phyloP scores from a whole-genome alignment of 2,329 filamentous ascomycete genomes.

The Penicillium sp. region DNA sequence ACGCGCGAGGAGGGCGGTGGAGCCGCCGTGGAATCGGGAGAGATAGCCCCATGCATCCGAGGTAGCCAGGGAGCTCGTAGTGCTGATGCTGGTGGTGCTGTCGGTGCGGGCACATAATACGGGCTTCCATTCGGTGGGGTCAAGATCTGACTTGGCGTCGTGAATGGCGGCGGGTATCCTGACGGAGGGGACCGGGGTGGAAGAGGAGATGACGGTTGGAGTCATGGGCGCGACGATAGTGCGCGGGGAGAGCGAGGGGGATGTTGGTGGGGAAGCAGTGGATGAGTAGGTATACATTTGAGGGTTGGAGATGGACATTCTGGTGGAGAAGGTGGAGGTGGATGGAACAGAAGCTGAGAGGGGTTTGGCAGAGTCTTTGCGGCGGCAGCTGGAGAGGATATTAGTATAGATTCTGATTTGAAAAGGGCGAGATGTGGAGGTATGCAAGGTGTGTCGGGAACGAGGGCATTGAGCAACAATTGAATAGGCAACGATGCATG shows the following conservation, averaged over 20 bases:
- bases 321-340: constrained; percentile 31
- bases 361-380: constrained; percentile 52
- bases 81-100: constrained; percentile 10
- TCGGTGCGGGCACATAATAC: constrained; percentile 38
- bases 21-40: constrained; percentile 46
- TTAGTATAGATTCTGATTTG: constrained; percentile 1
- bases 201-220: constrained; percentile 35
- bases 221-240: constrained; percentile 43
- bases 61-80: constrained; percentile 26
- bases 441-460: neutral
- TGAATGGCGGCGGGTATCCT: constrained; percentile 47
- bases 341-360: constrained; percentile 45
- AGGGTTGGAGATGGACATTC: constrained; percentile 5
- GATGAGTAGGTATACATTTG: neutral
- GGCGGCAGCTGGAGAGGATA: constrained; percentile 45
- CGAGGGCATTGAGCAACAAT: neutral
- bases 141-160: constrained; percentile 49
- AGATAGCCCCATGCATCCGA: constrained; percentile 52
- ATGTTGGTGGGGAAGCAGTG: constrained; percentile 33
- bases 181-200: constrained; percentile 29
- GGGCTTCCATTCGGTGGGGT: constrained; percentile 56
- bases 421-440: neutral
- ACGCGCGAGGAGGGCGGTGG: constrained; percentile 27
- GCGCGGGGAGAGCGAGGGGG: constrained; percentile 42
- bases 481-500: neutral